Percentiles rank a stretch among this genome's conserved stretches.
phyloP scores from a whole-genome alignment of 2,329 filamentous ascomycete species.

The Penicillium sp. region DNA sequence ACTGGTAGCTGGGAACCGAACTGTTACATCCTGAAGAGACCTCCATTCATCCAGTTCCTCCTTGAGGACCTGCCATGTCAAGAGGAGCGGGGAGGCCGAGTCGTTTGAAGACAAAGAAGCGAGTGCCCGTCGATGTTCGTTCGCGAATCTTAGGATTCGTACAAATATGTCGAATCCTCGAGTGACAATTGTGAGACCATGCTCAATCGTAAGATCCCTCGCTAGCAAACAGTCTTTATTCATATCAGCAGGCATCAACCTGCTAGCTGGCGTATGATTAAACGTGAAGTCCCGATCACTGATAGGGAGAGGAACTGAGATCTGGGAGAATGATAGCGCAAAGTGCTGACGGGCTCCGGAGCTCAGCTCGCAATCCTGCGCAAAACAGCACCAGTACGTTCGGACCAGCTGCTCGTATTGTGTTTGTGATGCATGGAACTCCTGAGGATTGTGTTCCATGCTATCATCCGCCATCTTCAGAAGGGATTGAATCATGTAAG shows the following conservation, averaged over 20 bases:
- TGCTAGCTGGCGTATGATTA: constrained; percentile 22
- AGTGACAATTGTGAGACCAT: constrained; percentile 37
- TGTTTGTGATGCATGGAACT: constrained; percentile 34
- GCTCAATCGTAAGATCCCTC: constrained; percentile 32
- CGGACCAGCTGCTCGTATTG: constrained; percentile 41
- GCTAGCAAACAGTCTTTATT: constrained; percentile 23
- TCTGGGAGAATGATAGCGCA: constrained; percentile 39
- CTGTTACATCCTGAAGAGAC: constrained; percentile 34
- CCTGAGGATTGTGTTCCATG: constrained; percentile 38
- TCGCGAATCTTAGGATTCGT: constrained; percentile 38
- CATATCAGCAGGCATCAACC: constrained; percentile 35
- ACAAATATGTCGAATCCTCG: constrained; percentile 42
- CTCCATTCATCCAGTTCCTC: constrained; percentile 39
- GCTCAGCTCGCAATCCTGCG: constrained; percentile 40
- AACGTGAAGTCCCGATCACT: constrained; percentile 40
- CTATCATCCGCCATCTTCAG: constrained; percentile 39
- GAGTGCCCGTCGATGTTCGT: constrained; percentile 35
- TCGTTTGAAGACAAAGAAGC: constrained; percentile 21
- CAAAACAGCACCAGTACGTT: constrained; percentile 42
- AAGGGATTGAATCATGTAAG: constrained; percentile 41
- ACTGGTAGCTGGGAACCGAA: constrained; percentile 36
- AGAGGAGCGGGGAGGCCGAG: constrained; percentile 17
- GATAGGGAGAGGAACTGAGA: constrained; percentile 38
- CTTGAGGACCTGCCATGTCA: constrained; percentile 34
- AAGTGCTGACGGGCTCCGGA: constrained; percentile 41